Conservation (phyloP, 2,329 filamentous ascomycete species). For the Pestalotiopsis sp. region DNA sequence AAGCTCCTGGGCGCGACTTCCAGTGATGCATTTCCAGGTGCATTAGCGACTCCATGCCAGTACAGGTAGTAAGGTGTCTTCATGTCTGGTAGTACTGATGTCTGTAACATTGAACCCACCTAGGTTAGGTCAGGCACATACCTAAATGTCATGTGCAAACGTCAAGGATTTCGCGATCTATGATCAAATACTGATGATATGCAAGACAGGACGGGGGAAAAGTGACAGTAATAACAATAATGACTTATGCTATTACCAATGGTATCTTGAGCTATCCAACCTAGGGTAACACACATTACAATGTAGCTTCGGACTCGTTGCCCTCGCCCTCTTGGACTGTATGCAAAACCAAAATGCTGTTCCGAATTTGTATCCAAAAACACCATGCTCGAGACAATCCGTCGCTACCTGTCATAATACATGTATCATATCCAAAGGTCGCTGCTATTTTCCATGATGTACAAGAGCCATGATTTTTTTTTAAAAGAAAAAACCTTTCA, state of each 20-base stretch:
- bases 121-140: too few species aligned
- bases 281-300: neutral
- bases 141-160: too few species aligned
- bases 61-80: too few species aligned
- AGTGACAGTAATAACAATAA: neutral
- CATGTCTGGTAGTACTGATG: too few species aligned
- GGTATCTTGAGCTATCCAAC: neutral
- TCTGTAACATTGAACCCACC: too few species aligned
- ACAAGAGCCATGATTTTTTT: neutral
- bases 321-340: neutral
- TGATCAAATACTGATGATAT: too few species aligned
- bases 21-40: too few species aligned
- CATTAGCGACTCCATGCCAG: too few species aligned
- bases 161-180: too few species aligned
- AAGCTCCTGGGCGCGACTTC: too few species aligned
- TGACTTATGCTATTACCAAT: neutral
- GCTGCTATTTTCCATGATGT: neutral
- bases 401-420: neutral
- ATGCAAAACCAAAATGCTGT: neutral
- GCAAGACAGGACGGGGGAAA: neutral
- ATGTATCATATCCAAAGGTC: conserved; percentile 4
- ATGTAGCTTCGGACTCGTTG: neutral
- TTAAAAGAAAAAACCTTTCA: neutral
- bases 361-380: neutral
- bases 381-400: conserved; percentile 6